Evolutionary conservation across 2,329 filamentous ascomycete genomes (phyloP).

Genomic region (Cadophora luteo-olivacea): DNA sequence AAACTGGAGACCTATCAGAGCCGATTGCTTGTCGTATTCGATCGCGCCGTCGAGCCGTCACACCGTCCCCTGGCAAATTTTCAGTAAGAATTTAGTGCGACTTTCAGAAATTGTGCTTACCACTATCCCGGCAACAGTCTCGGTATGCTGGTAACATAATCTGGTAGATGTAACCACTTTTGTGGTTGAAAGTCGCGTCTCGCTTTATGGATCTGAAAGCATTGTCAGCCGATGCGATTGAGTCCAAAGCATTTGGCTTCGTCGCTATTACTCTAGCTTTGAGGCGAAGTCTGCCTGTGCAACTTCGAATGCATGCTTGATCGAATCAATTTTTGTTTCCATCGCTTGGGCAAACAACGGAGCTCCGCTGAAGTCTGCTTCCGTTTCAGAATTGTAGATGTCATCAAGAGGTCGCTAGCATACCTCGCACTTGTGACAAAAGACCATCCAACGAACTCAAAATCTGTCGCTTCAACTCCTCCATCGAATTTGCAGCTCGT

Average conservation of each 20-base stretch:
- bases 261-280: background rate
- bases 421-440: slow-evolving; percentile 18
- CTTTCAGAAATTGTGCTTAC: background rate
- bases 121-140: background rate
- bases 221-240: background rate
- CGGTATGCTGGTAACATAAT: slow-evolving; percentile 16
- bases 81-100: background rate
- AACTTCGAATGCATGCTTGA: slow-evolving; percentile 4
- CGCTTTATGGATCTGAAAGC: slow-evolving; percentile 4
- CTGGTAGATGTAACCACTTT: slow-evolving; percentile 11
- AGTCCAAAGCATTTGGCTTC: background rate
- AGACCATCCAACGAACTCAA: background rate
- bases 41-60: background rate
- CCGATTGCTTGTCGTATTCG: slow-evolving; percentile 14
- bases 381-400: background rate
- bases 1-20: background rate
- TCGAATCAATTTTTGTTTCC: slow-evolving; percentile 1
- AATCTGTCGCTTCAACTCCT: background rate
- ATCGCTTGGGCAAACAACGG: slow-evolving; percentile 19
- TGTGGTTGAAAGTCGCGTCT: slow-evolving; percentile 14
- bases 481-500: background rate
- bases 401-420: background rate
- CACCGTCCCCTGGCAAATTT: background rate
- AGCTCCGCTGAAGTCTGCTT: slow-evolving; percentile 16
- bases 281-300: background rate